Evolutionary conservation across 306 rosid species (phyloP), one percentile per base, ranked within the genome.

Genomic region (peach (Prunus persica)): DNA sequence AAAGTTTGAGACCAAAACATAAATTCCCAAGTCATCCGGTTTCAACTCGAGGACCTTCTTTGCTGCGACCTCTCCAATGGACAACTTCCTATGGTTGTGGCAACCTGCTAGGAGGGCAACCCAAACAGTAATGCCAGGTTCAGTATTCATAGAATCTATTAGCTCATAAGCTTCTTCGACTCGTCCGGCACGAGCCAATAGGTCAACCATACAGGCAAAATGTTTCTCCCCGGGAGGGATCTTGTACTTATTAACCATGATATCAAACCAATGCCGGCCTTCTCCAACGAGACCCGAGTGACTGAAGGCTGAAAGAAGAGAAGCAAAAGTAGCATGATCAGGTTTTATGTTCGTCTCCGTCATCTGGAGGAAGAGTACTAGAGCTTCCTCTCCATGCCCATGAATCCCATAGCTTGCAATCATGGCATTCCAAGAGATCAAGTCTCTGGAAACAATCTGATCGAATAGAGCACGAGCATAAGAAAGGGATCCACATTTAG

Each of bases 181-280:
- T 64, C 22, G 82, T 41, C 87, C 84, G 0, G 89, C 79, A 25
- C 85, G 87, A 55, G 89, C 85, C 69, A 82, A 52, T 45, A 85
- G 84, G 79, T 85, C 86, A 72, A 87, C 77, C 89, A 82, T 78
- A 72, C 87, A 85, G 64, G 79, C 84, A 80, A 76, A 87, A 68
- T 87, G 89, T 52, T 80, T 85, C 50, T 87, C 86, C 41, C 78
- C 72, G 24, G 84, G 82, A 54, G 30, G 58, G 27, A 83, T 82
- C 76, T 75, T 75, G 76, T 82, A 87, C 73, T 78, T 69, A 6
- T 14, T 58, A 5, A 78, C 71, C 86, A 82, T 85, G 47, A 76
- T 66, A 61, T 75, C 2, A 41, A 87, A 85, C 82, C 82, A 87
- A 51, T 80, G 62, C 75, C 10, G 73, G 25, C 91, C 91, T 78